phyloP scores from a whole-genome alignment of 2,329 filamentous ascomycete genomes.

The Verticillium tricorpus region DNA sequence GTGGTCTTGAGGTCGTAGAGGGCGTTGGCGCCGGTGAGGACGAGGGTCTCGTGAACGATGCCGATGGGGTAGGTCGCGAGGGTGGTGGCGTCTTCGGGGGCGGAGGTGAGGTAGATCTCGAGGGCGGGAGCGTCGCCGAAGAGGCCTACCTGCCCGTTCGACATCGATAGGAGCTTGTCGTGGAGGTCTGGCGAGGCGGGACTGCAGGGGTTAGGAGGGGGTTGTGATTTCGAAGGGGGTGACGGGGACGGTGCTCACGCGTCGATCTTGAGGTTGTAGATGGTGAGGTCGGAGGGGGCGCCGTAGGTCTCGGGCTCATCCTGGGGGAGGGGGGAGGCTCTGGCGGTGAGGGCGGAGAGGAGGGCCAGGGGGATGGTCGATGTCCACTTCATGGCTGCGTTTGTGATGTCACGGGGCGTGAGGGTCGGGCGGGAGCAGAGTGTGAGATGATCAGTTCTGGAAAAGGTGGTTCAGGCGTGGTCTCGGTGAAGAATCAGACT shows the following conservation, averaged over 20 bases:
- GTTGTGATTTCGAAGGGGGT: not conserved
- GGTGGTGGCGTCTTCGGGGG: not conserved
- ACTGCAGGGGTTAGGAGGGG: not conserved
- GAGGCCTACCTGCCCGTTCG: constrained; percentile 1
- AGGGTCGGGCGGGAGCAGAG: not conserved
- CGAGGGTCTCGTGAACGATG: constrained; percentile 1
- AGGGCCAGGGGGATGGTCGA: not conserved
- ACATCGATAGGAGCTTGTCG: constrained; percentile 2
- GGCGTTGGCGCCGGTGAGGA: not conserved
- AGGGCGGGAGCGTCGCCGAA: not conserved
- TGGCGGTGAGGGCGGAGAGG: not conserved
- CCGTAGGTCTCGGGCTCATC: not conserved
- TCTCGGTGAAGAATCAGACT: not conserved
- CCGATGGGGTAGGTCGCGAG: not conserved
- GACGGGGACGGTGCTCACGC: not conserved
- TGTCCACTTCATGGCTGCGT: not conserved
- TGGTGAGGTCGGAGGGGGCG: not conserved
- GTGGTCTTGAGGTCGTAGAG: constrained; percentile 1
- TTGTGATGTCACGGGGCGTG: not conserved
- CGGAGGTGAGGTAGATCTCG: not conserved
- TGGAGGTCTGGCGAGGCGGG: not conserved
- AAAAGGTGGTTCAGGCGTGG: not conserved
- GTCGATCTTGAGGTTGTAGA: not conserved
- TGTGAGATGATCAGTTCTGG: not conserved
- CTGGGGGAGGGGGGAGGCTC: not conserved